These are phyloP conservation scores for Pythium dissimile DNA, from an alignment of 352 stramenopile species.

Conservation along the genomic window DNA sequence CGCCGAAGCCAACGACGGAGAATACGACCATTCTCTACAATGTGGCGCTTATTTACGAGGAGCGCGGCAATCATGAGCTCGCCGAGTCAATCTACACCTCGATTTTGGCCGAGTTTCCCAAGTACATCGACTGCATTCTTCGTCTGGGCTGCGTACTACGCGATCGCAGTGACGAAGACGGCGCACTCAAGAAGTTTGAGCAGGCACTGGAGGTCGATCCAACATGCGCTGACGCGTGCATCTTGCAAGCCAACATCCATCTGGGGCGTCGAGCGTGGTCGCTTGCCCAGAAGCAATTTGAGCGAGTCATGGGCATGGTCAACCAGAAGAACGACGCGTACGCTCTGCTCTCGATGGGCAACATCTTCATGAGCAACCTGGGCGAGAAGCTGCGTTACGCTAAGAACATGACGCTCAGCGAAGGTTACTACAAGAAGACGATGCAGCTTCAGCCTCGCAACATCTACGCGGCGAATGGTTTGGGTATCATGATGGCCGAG, in stretches of 20 bases:
- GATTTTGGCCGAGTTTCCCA: conserved; percentile 91
- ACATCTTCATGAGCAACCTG: conserved; percentile 98
- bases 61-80: conserved; percentile 86
- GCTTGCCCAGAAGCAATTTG: conserved; percentile 92
- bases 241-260: conserved; percentile 96
- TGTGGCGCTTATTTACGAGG: conserved; percentile 93
- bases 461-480: conserved; percentile 96
- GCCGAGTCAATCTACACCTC: conserved; percentile 92
- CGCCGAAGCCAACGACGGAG: conserved; percentile 51
- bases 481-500: conserved; percentile 97
- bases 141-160: conserved; percentile 92
- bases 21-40: conserved; percentile 97
- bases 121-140: conserved; percentile 94
- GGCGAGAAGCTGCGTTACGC: conserved; percentile 93
- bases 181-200: conserved; percentile 90
- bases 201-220: conserved; percentile 90
- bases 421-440: conserved; percentile 96
- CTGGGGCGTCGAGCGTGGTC: conserved; percentile 94
- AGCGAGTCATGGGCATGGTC: conserved; percentile 93
- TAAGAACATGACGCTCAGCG: conserved; percentile 94
- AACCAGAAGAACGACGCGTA: conserved; percentile 96
- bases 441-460: conserved; percentile 91
- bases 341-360: conserved; percentile 95
- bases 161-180: conserved; percentile 91
- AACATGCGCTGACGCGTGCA: conserved; percentile 90